A percentile compares a stretch with the other conserved stretches of the same genome.
These are phyloP conservation scores for Lolium rigidum DNA, from an alignment of 176 grass and related monocot species.

Conservation along the genomic window DNA sequence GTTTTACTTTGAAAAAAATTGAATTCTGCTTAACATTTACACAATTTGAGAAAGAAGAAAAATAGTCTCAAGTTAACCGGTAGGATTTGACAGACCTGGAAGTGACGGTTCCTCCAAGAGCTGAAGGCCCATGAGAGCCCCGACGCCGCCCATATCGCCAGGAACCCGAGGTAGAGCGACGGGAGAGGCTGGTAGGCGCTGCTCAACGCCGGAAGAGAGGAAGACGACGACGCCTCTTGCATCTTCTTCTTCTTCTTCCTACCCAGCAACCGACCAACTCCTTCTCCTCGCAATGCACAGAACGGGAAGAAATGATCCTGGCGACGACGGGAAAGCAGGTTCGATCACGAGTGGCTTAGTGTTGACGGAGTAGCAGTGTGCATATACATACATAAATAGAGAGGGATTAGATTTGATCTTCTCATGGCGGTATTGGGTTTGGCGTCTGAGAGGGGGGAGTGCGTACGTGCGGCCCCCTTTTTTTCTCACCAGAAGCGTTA, in stretches of 20 bases:
- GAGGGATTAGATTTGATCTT: slow-evolving; percentile 33
- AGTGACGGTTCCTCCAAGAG: slow-evolving; percentile 83
- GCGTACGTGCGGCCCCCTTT: slow-evolving; percentile 39
- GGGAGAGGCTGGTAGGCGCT: slow-evolving; percentile 83
- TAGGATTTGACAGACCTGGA: slow-evolving; percentile 56
- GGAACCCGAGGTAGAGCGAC: slow-evolving; percentile 77
- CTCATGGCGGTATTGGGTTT: slow-evolving; percentile 43
- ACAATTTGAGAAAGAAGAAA: background rate
- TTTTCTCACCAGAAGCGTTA: slow-evolving; percentile 82
- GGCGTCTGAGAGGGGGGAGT: background rate
- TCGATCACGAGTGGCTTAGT: slow-evolving; percentile 2
- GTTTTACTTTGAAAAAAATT: background rate
- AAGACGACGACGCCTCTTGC: slow-evolving; percentile 37
- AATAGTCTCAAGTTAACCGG: background rate
- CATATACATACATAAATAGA: slow-evolving; percentile 61
- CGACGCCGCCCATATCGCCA: slow-evolving; percentile 83
- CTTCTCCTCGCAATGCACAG: background rate
- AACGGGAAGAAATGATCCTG: background rate
- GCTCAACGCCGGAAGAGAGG: slow-evolving; percentile 55
- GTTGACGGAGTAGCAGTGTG: slow-evolving; percentile 16
- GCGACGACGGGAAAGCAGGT: background rate
- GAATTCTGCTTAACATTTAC: background rate
- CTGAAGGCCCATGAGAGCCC: slow-evolving; percentile 84
- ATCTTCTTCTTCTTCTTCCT: slow-evolving; percentile 8
- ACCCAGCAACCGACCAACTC: slow-evolving; percentile 2